Conservation (phyloP, 116 monocot species). For the Zostera marina region DNA sequence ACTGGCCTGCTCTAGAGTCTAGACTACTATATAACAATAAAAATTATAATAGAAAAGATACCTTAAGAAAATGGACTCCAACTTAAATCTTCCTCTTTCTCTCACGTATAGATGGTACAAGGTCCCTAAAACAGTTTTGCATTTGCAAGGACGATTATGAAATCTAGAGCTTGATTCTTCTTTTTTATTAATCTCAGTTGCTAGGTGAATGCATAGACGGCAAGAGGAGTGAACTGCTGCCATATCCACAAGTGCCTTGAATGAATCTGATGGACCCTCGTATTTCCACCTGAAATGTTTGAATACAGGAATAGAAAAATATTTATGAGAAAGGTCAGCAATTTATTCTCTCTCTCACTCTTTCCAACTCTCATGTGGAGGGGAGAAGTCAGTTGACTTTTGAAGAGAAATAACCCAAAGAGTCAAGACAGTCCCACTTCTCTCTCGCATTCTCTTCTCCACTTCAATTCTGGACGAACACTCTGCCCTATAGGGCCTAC, state of each 20-base stretch:
- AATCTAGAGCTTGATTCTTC: conserved; percentile 42
- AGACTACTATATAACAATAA: not conserved
- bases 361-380: too few species aligned
- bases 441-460: too few species aligned
- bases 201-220: conserved; percentile 75
- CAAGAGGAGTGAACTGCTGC: conserved; percentile 91
- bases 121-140: conserved; percentile 28
- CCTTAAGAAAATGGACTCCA: conserved; percentile 60
- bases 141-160: conserved; percentile 63
- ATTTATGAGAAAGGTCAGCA: not conserved
- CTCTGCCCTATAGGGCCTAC: too few species aligned
- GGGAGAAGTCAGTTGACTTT: too few species aligned
- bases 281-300: conserved; percentile 57
- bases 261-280: conserved; percentile 92
- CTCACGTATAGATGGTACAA: conserved; percentile 59
- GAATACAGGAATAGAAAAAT: not conserved
- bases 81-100: conserved; percentile 61
- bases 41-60: conserved; percentile 12
- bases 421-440: too few species aligned
- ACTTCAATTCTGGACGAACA: too few species aligned
- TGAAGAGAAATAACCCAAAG: too few species aligned
- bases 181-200: conserved; percentile 53
- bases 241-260: conserved; percentile 90
- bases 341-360: too few species aligned
- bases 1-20: not conserved